These are phyloP conservation scores for Pleomassaria siparia DNA, from an alignment of 2,329 filamentous ascomycete species.

Conservation along the genomic window DNA sequence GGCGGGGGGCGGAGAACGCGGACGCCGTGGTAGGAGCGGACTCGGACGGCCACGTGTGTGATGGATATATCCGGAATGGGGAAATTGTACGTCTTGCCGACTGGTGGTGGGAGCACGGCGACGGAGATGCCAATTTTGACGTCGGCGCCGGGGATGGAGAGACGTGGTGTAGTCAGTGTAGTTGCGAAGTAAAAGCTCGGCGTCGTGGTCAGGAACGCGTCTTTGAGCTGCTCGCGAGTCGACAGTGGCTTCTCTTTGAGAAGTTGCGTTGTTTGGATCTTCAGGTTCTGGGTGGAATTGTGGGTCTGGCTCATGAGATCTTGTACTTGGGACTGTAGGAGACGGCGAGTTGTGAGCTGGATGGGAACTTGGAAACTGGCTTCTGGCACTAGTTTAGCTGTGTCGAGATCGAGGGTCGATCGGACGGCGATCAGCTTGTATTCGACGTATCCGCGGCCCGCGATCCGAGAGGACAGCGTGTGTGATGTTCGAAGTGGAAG, in stretches of 20 bases:
- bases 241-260: constrained; percentile 7
- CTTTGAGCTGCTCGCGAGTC: constrained; percentile 12
- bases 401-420: constrained; percentile 3
- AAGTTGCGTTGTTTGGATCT: constrained; percentile 12
- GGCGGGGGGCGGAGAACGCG: constrained; percentile 4
- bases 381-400: constrained; percentile 6
- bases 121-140: constrained; percentile 9
- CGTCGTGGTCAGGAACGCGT: constrained; percentile 11
- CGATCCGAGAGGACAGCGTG: background rate
- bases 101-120: constrained; percentile 10
- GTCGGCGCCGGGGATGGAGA: constrained; percentile 11
- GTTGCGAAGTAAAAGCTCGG: constrained; percentile 16
- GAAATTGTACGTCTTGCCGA: constrained; percentile 18
- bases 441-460: constrained; percentile 6
- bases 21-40: constrained; percentile 14
- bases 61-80: constrained; percentile 14
- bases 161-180: constrained; percentile 4
- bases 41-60: constrained; percentile 3
- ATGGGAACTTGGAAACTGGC: constrained; percentile 9
- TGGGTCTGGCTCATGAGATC: constrained; percentile 1
- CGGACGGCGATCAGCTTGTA: constrained; percentile 17
- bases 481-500: constrained; percentile 4
- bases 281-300: constrained; percentile 2
- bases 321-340: constrained; percentile 3
- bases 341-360: constrained; percentile 12